phyloP scores from a whole-genome alignment of 768 basidiomycete genomes.

The Termitomyces heimii region DNA sequence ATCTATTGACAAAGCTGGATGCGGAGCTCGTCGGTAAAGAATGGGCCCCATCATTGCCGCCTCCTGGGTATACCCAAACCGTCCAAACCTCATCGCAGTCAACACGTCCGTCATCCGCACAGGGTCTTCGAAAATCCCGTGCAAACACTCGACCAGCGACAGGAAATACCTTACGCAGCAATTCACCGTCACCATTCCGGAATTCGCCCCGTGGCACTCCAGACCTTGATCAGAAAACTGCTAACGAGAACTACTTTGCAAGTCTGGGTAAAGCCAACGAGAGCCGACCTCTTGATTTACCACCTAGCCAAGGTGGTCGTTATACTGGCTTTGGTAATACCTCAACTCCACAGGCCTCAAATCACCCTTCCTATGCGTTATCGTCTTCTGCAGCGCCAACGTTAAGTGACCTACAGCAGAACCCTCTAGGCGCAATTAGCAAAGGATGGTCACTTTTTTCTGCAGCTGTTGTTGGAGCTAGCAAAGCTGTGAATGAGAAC shows the following conservation, averaged over 20 bases:
- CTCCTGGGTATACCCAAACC: constrained; percentile 36
- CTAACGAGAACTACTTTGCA: constrained; percentile 87
- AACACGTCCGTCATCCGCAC: constrained; percentile 64
- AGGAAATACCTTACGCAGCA: constrained; percentile 40
- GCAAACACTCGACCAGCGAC: constrained; percentile 53
- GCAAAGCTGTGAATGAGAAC: constrained; percentile 72
- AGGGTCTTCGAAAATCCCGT: constrained; percentile 85
- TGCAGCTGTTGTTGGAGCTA: constrained; percentile 74
- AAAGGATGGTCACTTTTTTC: constrained; percentile 98
- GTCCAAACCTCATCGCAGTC: constrained; percentile 38
- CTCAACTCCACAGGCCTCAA: constrained; percentile 51
- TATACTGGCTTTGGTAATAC: constrained; percentile 93
- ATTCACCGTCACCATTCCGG: constrained; percentile 49
- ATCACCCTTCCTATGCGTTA: constrained; percentile 63
- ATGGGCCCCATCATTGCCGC: constrained; percentile 76
- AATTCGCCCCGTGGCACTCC: constrained; percentile 40
- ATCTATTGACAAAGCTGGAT: constrained; percentile 55
- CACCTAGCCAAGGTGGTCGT: constrained; percentile 89
- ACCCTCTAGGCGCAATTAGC: constrained; percentile 77
- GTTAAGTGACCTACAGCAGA: constrained; percentile 76
- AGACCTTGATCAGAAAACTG: constrained; percentile 59
- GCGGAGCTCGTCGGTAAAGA: constrained; percentile 65
- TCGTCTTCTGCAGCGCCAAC: constrained; percentile 80
- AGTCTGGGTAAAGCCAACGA: constrained; percentile 80
- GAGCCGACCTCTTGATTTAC: constrained; percentile 66